Evolutionary conservation across 2,329 filamentous ascomycete species (phyloP).

Genomic region (Colletotrichum liriopes): DNA sequence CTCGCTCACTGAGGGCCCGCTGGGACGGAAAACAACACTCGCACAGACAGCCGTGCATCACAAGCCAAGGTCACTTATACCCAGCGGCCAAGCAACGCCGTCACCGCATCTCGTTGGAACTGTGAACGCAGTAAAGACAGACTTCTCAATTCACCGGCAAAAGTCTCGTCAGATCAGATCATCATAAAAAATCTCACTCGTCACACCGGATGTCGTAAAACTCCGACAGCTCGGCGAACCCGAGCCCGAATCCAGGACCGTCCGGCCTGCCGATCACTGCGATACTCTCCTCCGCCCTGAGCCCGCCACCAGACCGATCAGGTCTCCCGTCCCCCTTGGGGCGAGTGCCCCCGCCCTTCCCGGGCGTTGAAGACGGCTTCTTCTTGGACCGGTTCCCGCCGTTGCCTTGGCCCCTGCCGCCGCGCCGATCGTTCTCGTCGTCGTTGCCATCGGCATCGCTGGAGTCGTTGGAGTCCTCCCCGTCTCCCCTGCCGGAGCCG

Average conservation of each 20-base stretch:
- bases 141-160: slow-evolving; percentile 1
- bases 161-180: not conserved
- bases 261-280: slow-evolving; percentile 6
- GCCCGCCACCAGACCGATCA: not conserved
- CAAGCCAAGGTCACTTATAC: not conserved
- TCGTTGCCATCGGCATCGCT: no score
- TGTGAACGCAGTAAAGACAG: slow-evolving; percentile 3
- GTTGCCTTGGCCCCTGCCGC: not conserved
- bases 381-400: not conserved
- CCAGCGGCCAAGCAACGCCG: not conserved
- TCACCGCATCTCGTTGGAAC: not conserved
- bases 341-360: not conserved
- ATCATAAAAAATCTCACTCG: slow-evolving; percentile 10
- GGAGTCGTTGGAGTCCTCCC: not conserved
- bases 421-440: not conserved
- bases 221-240: slow-evolving; percentile 13
- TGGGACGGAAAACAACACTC: not conserved
- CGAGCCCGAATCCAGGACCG: slow-evolving; percentile 4
- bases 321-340: slow-evolving; percentile 4
- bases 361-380: not conserved
- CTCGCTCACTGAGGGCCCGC: not conserved
- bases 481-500: not conserved
- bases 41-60: not conserved
- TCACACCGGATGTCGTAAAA: slow-evolving; percentile 32
- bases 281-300: slow-evolving; percentile 9